Evolutionary conservation across 345 rosid genomes (phyloP), one percentile per base, ranked within the genome.

Genomic region (Acer saccharum): DNA sequence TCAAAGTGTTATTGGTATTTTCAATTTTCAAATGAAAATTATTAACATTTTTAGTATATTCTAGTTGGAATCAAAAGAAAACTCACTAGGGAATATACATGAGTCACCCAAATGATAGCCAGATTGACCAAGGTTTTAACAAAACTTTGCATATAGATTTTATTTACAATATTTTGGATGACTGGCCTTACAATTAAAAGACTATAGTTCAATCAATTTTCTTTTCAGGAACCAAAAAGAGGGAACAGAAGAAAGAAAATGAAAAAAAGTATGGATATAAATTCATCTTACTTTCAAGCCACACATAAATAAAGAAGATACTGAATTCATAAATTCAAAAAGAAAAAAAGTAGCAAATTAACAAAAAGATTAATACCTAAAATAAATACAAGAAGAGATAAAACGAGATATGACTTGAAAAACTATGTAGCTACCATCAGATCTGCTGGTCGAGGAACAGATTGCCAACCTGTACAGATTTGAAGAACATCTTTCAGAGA

Each of bases 381-480:
- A 14, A 60, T 60, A n/a, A 57, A 57, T 57, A 57, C 23, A 57
- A 57, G 61, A 18, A 57, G 62, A 58, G 10, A 60, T 60, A 9
- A 60, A 60, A 6, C 4, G 23, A 60, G 64, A 60, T n/a, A 25
- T 1, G 27, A 60, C 7, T 12, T 3, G 35, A 54, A 77, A 62
- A 29, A 35, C 76, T 81, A 76, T 16, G 55, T 65, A 78, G 54
- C 67, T 27, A 76, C 65, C 65, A 75, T 80, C 68, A 60, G 72
- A 39, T 87, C 86, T 68, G 76, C 71, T 73, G 85, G 89, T 72
- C 78, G 68, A 73, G 93, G 71, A 80, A 86, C 39, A 35, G 93
- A 79, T 83, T 90, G 93, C 92, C 93, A 90, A 78, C 93, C 96
- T 0, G 89, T 77, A 80, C 91, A 88, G 62, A 88, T 84, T 75